Evolutionary conservation across 2,329 filamentous ascomycete species (phyloP).

Genomic region (Macrophomina pseudophaseolina): DNA sequence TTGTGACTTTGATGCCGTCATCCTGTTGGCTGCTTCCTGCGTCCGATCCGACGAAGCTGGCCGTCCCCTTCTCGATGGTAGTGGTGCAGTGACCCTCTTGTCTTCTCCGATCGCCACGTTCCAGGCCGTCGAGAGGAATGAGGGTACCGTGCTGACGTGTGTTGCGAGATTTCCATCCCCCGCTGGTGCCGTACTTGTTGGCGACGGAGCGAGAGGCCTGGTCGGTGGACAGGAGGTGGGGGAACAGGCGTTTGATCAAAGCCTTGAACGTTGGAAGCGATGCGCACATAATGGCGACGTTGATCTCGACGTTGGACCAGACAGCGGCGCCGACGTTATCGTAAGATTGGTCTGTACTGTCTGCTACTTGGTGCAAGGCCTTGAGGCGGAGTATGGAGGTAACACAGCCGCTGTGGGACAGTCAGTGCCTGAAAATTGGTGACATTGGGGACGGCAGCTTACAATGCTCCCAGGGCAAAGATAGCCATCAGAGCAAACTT

Average conservation of each 20-base stretch:
- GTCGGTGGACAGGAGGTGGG: background rate
- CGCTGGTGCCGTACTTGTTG: background rate
- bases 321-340: background rate
- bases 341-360: background rate
- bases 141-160: background rate
- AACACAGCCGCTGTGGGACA: background rate
- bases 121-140: slow-evolving; percentile 3
- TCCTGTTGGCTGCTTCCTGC: background rate
- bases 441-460: background rate
- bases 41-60: background rate
- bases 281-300: background rate
- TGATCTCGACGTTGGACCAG: background rate
- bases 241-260: background rate
- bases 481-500: background rate
- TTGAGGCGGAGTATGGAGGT: background rate
- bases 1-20: slow-evolving; percentile 11
- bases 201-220: background rate
- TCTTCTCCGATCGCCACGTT: background rate
- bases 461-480: background rate
- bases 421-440: too few relatives aligned
- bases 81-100: background rate
- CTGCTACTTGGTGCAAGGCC: background rate
- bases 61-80: slow-evolving; percentile 1
- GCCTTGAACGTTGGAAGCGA: background rate
- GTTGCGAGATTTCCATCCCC: background rate